These are phyloP conservation scores for Xylaria sp. DNA, from an alignment of 2,329 filamentous ascomycete genomes.

Conservation along the genomic window DNA sequence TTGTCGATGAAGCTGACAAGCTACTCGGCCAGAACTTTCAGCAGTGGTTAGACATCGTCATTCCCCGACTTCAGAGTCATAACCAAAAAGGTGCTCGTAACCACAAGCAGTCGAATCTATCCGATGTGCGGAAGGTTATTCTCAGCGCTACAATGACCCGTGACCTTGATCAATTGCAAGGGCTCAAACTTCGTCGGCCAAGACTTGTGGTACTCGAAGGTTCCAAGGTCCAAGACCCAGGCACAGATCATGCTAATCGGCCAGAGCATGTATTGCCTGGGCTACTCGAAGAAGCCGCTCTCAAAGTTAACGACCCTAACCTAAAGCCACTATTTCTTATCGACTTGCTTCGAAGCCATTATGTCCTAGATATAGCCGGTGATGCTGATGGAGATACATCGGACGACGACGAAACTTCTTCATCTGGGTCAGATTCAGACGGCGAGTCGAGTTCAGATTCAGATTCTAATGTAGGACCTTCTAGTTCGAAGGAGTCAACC, in stretches of 20 bases:
- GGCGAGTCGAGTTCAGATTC: conserved; percentile 47
- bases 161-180: conserved; percentile 82
- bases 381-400: conserved; percentile 26
- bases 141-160: conserved; percentile 92
- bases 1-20: conserved; percentile 94
- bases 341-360: conserved; percentile 71
- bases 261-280: conserved; percentile 68
- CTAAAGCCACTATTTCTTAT: conserved; percentile 88
- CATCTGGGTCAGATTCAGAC: conserved; percentile 51
- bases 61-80: conserved; percentile 65
- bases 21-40: conserved; percentile 92
- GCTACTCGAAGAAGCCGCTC: conserved; percentile 70
- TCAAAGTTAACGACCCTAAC: conserved; percentile 74
- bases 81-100: conserved; percentile 63
- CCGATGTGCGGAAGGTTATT: conserved; percentile 79
- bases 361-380: conserved; percentile 53
- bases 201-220: conserved; percentile 80
- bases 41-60: conserved; percentile 82
- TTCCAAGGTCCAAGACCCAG: conserved; percentile 47
- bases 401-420: conserved; percentile 49
- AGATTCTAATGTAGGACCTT: conserved; percentile 25
- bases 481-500: conserved; percentile 1
- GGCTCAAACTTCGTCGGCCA: conserved; percentile 77
- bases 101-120: conserved; percentile 62
- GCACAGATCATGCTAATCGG: conserved; percentile 53